Evolutionary conservation across 495 filamentous ascomycete species (phyloP).

Genomic region (Penicillium macrosclerotiorum): DNA sequence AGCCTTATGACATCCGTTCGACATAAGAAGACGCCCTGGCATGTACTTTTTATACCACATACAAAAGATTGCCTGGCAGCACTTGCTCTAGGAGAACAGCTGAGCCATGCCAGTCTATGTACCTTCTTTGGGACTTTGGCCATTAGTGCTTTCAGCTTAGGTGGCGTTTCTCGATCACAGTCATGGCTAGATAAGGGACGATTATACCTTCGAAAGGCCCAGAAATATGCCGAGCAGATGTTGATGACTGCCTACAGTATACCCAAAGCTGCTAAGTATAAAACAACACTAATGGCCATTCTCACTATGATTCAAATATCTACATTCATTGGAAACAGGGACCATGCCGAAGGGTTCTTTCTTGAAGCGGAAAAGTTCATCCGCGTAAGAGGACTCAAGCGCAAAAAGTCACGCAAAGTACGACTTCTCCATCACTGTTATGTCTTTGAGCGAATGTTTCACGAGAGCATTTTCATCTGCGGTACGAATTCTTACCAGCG

Average conservation of each 20-base stretch:
- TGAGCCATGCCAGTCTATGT: constrained; percentile 19
- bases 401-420: constrained; percentile 24
- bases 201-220: constrained; percentile 15
- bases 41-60: constrained; percentile 23
- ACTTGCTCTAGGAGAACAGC: constrained; percentile 18
- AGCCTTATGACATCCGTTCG: constrained; percentile 21
- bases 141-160: constrained; percentile 24
- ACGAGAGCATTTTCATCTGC: constrained; percentile 27
- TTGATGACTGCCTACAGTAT: constrained; percentile 17
- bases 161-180: constrained; percentile 16
- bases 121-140: constrained; percentile 22
- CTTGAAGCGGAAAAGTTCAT: constrained; percentile 29
- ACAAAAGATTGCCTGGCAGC: constrained; percentile 23
- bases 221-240: constrained; percentile 16
- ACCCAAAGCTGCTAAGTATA: constrained; percentile 26
- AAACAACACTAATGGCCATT: constrained; percentile 28
- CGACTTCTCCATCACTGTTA: constrained; percentile 33
- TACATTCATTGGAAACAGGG: constrained; percentile 16
- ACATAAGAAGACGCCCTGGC: constrained; percentile 24
- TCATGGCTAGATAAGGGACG: constrained; percentile 17
- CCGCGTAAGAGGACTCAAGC: constrained; percentile 19
- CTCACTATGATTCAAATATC: constrained; percentile 23
- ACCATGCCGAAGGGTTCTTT: constrained; percentile 18
- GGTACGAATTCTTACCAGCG: constrained; percentile 17
- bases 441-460: constrained; percentile 26